Conservation (phyloP, 2,329 filamentous ascomycete species). For the Colletotrichum karsti region DNA sequence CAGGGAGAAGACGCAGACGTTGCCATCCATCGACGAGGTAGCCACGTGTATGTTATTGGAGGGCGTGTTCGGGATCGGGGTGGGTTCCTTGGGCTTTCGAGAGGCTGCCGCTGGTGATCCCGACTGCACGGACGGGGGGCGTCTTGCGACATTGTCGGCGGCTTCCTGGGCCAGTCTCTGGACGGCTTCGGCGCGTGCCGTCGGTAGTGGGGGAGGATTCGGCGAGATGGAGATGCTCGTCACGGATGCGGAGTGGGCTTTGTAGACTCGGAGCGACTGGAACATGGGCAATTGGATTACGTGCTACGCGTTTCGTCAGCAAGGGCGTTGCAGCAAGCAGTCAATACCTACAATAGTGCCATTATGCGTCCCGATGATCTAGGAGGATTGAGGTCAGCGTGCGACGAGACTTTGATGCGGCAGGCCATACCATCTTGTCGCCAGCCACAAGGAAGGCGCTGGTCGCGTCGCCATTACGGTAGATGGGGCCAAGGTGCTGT, state of each 20-base stretch:
- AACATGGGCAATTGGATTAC: slow-evolving; percentile 85
- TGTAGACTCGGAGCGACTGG: slow-evolving; percentile 84
- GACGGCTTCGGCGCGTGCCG: slow-evolving; percentile 49
- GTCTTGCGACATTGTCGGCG: slow-evolving; percentile 39
- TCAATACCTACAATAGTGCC: slow-evolving; percentile 82
- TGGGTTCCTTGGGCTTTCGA: slow-evolving; percentile 58
- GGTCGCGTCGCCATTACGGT: slow-evolving; percentile 94
- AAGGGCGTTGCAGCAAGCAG: neutral
- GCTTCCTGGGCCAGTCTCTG: slow-evolving; percentile 46
- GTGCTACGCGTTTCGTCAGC: slow-evolving; percentile 63
- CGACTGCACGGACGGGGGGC: slow-evolving; percentile 38
- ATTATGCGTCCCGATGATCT: slow-evolving; percentile 95
- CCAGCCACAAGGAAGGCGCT: slow-evolving; percentile 90
- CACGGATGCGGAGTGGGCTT: slow-evolving; percentile 91
- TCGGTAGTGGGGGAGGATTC: slow-evolving; percentile 68
- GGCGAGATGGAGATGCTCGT: slow-evolving; percentile 92
- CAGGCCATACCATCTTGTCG: slow-evolving; percentile 86
- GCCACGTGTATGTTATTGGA: slow-evolving; percentile 94
- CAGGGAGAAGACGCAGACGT: slow-evolving; percentile 90
- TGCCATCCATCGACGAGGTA: slow-evolving; percentile 93
- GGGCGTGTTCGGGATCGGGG: slow-evolving; percentile 74
- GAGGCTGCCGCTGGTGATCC: slow-evolving; percentile 60
- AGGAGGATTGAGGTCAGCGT: slow-evolving; percentile 41
- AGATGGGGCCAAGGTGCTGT: slow-evolving; percentile 79
- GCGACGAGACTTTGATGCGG: neutral